These are phyloP conservation scores for Magnusiomyces ingens DNA, from an alignment of 1,139 yeast genomes.

Conservation along the genomic window DNA sequence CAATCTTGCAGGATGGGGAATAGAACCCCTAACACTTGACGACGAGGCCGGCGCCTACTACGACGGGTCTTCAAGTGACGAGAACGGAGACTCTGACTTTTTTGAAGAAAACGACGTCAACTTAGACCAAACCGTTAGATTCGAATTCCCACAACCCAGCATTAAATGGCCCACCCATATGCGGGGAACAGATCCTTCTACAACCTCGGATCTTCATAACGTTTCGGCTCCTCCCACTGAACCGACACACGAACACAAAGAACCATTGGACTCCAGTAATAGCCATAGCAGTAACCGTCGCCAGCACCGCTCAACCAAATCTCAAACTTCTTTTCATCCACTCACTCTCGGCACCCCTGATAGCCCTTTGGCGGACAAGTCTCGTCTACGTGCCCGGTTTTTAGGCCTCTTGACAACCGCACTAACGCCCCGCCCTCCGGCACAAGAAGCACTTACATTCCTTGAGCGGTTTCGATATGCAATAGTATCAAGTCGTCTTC, in stretches of 20 bases:
- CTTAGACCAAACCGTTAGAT: not conserved
- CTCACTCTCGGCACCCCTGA: not conserved
- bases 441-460: constrained; percentile 22
- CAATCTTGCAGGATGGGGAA: constrained; percentile 4
- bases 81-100: not conserved
- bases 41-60: not conserved
- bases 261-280: not conserved
- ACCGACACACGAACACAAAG: too few species aligned
- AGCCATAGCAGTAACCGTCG: not conserved
- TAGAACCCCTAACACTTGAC: not conserved
- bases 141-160: not conserved
- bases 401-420: not conserved
- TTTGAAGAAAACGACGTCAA: not conserved
- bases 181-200: not conserved
- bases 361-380: not conserved
- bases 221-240: too few species aligned
- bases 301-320: constrained; percentile 1
- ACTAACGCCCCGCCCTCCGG: not conserved
- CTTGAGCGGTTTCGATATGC: constrained; percentile 41
- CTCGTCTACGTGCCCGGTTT: not conserved
- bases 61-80: not conserved
- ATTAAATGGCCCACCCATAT: too few species aligned
- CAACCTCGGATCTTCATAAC: not conserved
- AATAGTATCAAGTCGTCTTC: constrained; percentile 39
- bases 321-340: constrained; percentile 6